These are phyloP conservation scores for Tolypocladium guangdongense DNA, from an alignment of 2,329 filamentous ascomycete genomes.

Conservation along the genomic window DNA sequence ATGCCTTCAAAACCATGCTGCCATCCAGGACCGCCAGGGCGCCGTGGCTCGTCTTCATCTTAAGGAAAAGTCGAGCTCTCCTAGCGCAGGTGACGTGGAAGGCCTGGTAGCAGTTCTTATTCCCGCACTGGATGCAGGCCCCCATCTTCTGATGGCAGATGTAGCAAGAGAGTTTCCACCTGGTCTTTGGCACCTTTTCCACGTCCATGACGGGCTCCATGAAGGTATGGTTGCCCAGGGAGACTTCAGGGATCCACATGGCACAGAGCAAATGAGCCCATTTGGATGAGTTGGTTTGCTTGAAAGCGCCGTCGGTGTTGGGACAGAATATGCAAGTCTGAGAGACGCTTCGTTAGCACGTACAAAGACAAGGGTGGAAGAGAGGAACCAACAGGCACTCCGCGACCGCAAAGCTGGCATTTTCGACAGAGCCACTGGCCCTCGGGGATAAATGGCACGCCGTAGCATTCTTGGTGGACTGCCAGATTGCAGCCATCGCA, in stretches of 20 bases:
- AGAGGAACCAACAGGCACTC: slow-evolving; percentile 56
- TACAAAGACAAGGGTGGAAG: not conserved
- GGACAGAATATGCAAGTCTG: slow-evolving; percentile 96
- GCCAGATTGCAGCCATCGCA: slow-evolving; percentile 96
- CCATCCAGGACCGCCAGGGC: slow-evolving; percentile 67
- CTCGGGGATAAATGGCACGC: slow-evolving; percentile 96
- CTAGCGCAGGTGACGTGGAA: slow-evolving; percentile 96
- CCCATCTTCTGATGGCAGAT: slow-evolving; percentile 98
- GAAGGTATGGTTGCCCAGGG: slow-evolving; percentile 87
- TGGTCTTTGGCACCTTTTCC: slow-evolving; percentile 88
- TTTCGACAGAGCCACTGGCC: slow-evolving; percentile 97
- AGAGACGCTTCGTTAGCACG: slow-evolving; percentile 8
- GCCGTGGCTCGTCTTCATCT: slow-evolving; percentile 90
- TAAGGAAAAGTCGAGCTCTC: slow-evolving; percentile 75
- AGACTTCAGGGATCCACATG: slow-evolving; percentile 97
- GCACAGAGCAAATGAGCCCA: slow-evolving; percentile 96
- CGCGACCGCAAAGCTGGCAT: slow-evolving; percentile 88
- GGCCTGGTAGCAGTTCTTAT: slow-evolving; percentile 92
- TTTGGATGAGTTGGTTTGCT: slow-evolving; percentile 91
- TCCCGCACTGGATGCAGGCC: slow-evolving; percentile 94
- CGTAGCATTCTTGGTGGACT: slow-evolving; percentile 97
- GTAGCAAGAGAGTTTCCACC: slow-evolving; percentile 92
- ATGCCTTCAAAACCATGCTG: slow-evolving; percentile 77
- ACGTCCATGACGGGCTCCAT: slow-evolving; percentile 98
- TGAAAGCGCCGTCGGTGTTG: slow-evolving; percentile 95